Base-by-base conservation (phyloP, 768 basidiomycete species). In the Mycena rebaudengoi region DNA sequence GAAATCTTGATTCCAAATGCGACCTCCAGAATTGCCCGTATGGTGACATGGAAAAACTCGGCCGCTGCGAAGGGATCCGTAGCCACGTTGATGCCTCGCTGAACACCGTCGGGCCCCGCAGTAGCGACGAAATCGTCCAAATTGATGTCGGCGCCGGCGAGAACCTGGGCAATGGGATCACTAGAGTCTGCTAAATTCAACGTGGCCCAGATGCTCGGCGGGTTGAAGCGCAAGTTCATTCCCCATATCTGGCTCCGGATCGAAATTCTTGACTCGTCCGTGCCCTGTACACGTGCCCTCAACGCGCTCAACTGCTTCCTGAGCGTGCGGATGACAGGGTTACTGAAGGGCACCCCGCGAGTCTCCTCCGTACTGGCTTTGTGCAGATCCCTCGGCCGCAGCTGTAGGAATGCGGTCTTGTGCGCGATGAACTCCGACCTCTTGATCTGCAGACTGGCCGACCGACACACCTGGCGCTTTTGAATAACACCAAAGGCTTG, bases 111-210 rank as follows among this genome's bases (percentile, higher is more conserved):
- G 0, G 79, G 80, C 0, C 79, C 78, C 2, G 46, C 35, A 0
- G 68, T 66, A 0, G 56, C 26, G 2, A 62, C 4, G 49, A 85
- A 84, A 0, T 63, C 1, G 51, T 86, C 79, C 8, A 86, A 55
- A 52, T 85, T 71, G 8, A 86, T 84, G 0, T 80, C 67, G 28
- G 73, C 74, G 0, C 85, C 83, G 0, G 78, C 73, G 12, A 86
- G 70, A 0, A 85, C 73, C 54, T 85, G 83, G 0, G 78, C 80
- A 23, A 86, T 72, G 0, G 83, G 84, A 62, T 84, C 79, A 35
- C 82, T 75, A 0, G 75, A 66, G 59, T 85, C 80, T 0, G 66
- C 45, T 0, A 78, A 80, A 50, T 83, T 84, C 2, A 85, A 73
- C 0, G 83, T 85, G 2, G 80, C 62, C 83, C 83, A 85, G 0